A percentile compares a stretch with the other conserved stretches of the same genome.
phyloP scores from a whole-genome alignment of 345 rosid genomes.

The Eucalyptus sp. region DNA sequence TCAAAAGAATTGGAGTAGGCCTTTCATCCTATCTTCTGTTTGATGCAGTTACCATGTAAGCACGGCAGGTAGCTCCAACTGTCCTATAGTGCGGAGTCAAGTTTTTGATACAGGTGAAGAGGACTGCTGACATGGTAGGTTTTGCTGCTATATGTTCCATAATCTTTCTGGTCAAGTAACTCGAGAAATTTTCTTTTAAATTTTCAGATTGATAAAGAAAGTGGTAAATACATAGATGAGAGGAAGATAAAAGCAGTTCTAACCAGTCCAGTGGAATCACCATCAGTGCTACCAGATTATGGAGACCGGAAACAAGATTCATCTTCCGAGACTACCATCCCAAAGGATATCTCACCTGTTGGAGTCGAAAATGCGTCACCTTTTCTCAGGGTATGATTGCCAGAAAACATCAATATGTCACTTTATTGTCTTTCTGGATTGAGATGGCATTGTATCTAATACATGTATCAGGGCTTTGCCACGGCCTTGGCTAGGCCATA shows the following conservation, averaged over 20 bases:
- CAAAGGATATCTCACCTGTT: no score
- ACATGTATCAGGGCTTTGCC: not conserved
- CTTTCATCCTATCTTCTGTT: no score
- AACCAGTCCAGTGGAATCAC: not conserved
- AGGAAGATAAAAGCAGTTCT: not conserved
- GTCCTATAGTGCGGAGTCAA: fast-evolving
- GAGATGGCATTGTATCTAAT: not conserved
- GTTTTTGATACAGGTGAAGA: not conserved
- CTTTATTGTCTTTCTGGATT: not conserved
- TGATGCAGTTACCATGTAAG: not conserved
- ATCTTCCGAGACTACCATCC: not conserved
- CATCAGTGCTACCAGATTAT: not conserved
- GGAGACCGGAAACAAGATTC: not conserved
- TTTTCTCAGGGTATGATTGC: no score
- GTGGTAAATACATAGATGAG: not conserved
- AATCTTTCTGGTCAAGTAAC: not conserved
- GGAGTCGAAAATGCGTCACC: no score
- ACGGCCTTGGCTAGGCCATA: not conserved
- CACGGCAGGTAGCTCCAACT: not conserved
- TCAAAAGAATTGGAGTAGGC: no score
- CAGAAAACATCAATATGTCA: not conserved
- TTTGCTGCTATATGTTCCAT: not conserved
- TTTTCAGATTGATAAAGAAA: not conserved
- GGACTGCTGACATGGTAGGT: not conserved
- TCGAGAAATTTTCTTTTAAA: not conserved